phyloP scores from a whole-genome alignment of 257 asterid genomes.

The Lycium barbarum region DNA sequence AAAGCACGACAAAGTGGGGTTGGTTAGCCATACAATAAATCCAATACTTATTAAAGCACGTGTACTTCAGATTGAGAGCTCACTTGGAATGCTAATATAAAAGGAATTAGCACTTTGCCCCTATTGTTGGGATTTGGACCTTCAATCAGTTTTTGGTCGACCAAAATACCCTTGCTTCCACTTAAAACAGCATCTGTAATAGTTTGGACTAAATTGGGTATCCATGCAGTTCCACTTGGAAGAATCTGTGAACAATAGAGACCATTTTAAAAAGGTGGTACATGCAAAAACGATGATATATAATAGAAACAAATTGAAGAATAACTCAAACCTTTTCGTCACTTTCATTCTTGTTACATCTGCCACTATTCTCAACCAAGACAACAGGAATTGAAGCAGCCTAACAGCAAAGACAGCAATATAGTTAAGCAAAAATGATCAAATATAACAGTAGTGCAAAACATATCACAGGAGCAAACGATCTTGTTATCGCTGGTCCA shows the following conservation, averaged over 20 bases:
- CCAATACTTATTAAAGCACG: not conserved
- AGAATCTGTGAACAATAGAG: slow-evolving; percentile 62
- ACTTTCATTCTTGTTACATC: slow-evolving; percentile 86
- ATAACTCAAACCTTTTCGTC: slow-evolving; percentile 79
- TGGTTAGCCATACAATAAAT: not conserved
- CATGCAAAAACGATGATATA: not conserved
- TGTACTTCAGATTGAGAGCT: slow-evolving; percentile 33
- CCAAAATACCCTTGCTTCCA: slow-evolving; percentile 67
- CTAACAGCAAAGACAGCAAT: slow-evolving; percentile 46
- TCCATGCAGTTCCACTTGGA: slow-evolving; percentile 84
- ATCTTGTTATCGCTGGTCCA: slow-evolving; percentile 23
- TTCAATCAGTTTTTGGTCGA: slow-evolving; percentile 82
- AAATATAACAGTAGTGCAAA: not conserved
- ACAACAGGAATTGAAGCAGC: slow-evolving; percentile 70
- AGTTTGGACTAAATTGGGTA: slow-evolving; percentile 69
- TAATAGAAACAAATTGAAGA: not conserved
- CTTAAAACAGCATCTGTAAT: slow-evolving; percentile 69
- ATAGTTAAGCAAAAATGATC: slow-evolving; percentile 6
- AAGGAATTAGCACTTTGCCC: slow-evolving; percentile 77
- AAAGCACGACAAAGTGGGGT: not conserved
- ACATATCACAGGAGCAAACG: slow-evolving; percentile 5
- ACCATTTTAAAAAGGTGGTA: not conserved
- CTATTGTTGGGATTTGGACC: slow-evolving; percentile 86
- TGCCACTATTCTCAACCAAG: slow-evolving; percentile 96
- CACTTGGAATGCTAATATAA: slow-evolving; percentile 79